Conservation (phyloP, 306 rosid genomes). For the Lagenaria siceraria region DNA sequence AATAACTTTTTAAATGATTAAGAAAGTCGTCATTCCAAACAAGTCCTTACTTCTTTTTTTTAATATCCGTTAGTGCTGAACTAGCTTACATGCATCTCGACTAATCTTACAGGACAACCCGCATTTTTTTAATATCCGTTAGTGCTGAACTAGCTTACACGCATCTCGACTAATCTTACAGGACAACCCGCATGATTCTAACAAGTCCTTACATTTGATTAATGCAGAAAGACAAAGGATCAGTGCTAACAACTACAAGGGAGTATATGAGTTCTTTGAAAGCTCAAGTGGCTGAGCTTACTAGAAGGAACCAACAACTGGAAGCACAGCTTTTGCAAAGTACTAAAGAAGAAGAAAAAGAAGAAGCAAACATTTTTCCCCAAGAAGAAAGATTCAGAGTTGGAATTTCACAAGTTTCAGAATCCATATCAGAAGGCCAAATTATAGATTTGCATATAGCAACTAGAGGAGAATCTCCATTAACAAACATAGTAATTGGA, state of each 20-base stretch:
- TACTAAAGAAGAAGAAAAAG: not conserved
- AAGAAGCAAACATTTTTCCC: not conserved
- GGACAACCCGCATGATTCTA: too few relatives aligned
- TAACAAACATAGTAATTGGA: slow-evolving; percentile 35
- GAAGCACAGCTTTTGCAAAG: slow-evolving; percentile 3
- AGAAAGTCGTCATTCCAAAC: not conserved
- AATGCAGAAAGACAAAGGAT: slow-evolving; percentile 70
- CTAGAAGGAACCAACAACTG: slow-evolving; percentile 33
- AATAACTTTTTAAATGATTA: too few relatives aligned
- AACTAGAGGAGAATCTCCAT: slow-evolving; percentile 31
- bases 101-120: too few relatives aligned
- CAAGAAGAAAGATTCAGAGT: slow-evolving; percentile 34
- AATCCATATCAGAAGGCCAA: slow-evolving; percentile 34
- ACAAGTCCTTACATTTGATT: not conserved
- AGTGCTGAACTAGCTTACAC: too few relatives aligned
- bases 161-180: too few relatives aligned
- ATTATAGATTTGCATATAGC: slow-evolving; percentile 46
- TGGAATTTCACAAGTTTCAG: slow-evolving; percentile 25
- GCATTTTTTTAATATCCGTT: too few relatives aligned
- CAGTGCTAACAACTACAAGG: slow-evolving; percentile 55
- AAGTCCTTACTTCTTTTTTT: too few relatives aligned
- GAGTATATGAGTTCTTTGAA: slow-evolving; percentile 42
- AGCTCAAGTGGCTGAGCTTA: slow-evolving; percentile 43
- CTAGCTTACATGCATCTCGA: too few relatives aligned
- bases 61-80: too few relatives aligned